phyloP scores from a whole-genome alignment of 169 alveolate species.

The Plasmodium cynomolgi region DNA sequence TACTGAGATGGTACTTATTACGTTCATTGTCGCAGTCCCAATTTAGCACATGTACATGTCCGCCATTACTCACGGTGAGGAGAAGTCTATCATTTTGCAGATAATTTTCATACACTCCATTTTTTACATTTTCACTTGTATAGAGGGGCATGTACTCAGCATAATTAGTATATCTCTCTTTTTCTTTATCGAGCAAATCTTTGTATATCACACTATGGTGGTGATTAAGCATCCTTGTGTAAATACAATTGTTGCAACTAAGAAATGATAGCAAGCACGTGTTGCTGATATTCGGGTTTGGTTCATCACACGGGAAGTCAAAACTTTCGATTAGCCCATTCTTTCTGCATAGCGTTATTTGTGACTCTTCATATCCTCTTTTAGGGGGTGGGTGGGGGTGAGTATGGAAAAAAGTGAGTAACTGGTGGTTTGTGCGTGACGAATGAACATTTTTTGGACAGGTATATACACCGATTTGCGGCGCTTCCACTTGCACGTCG shows the following conservation, averaged over 20 bases:
- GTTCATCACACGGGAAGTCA: conserved; percentile 16
- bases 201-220: conserved; percentile 56
- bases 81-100: conserved; percentile 29
- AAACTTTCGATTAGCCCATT: conserved; percentile 52
- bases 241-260: conserved; percentile 41
- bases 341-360: conserved; percentile 53
- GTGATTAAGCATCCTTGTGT: conserved; percentile 55
- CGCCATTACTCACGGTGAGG: conserved; percentile 52
- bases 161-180: conserved; percentile 27
- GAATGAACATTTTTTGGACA: background rate
- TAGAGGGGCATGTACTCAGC: conserved; percentile 43
- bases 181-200: conserved; percentile 28
- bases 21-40: conserved; percentile 34
- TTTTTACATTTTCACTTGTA: conserved; percentile 21
- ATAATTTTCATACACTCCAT: conserved; percentile 57
- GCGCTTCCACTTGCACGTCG: background rate
- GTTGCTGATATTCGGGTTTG: conserved; percentile 12
- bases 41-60: conserved; percentile 50
- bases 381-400: background rate
- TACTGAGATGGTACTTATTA: conserved; percentile 14
- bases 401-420: conserved; percentile 1
- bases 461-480: background rate
- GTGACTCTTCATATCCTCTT: conserved; percentile 73
- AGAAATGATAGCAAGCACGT: conserved; percentile 25
- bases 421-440: background rate